phyloP scores from a whole-genome alignment of 1,284 basidiomycete genomes.

The Trametes hirsuta region DNA sequence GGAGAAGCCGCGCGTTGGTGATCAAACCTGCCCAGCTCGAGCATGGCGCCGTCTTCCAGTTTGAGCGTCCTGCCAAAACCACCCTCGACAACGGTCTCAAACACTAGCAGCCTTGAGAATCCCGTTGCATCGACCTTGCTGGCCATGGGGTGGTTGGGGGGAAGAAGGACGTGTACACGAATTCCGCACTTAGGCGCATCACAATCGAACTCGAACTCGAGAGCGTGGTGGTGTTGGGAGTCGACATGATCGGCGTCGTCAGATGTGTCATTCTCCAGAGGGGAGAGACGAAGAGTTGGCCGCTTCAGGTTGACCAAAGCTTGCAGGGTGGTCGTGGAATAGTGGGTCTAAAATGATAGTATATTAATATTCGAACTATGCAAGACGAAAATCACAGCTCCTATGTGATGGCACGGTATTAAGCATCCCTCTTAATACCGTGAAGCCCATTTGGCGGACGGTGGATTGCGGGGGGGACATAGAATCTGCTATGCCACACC shows the following conservation, averaged over 20 bases:
- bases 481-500: too few species aligned
- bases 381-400: too few species aligned
- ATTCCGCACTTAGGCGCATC: conserved; percentile 83
- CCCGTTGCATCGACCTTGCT: conserved; percentile 43
- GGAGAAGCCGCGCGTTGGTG: conserved; percentile 29
- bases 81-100: conserved; percentile 74
- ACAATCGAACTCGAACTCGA: conserved; percentile 90
- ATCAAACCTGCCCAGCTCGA: conserved; percentile 74
- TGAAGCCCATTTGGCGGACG: too few species aligned
- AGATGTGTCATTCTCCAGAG: conserved; percentile 52
- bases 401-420: too few species aligned
- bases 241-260: conserved; percentile 48
- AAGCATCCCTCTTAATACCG: too few species aligned
- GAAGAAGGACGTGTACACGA: conserved; percentile 71
- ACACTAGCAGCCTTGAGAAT: conserved; percentile 63
- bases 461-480: too few species aligned
- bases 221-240: conserved; percentile 63
- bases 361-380: neutral
- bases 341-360: conserved; percentile 52
- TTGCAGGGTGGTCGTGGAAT: conserved; percentile 88
- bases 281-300: conserved; percentile 75
- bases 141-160: conserved; percentile 57
- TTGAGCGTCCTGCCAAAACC: conserved; percentile 78
- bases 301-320: conserved; percentile 91
- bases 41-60: conserved; percentile 72